Evolutionary conservation across 1,284 basidiomycete species (phyloP), one percentile per base, ranked within the genome.

Genomic region (Apiotrichum sp.): DNA sequence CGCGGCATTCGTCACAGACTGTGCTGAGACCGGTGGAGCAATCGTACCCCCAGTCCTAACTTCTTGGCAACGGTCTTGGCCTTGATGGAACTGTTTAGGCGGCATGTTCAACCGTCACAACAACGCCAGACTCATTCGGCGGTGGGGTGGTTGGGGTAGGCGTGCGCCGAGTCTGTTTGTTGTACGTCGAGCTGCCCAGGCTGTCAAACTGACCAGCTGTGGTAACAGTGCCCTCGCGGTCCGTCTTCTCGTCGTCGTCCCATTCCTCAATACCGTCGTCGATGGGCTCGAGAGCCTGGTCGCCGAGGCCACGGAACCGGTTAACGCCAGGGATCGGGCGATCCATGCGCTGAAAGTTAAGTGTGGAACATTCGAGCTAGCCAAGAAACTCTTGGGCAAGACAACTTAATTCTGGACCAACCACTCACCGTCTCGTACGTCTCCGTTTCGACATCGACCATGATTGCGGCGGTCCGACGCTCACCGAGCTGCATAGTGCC

Each of bases 391-490:
- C 22, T 22, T 13, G 13, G 40, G 41, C 29, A 43, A 10, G 2
- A n/a, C 6, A 22, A 22, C 22, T 22, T 22, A 22, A 22, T 22
- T 22, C 22, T 22, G 22, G 22, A 22, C 22, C 22, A 22, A 22
- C 16, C 4, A 29, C 48, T 49, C 14, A 41, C 39, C 7, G 39
- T 49, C 58, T 57, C 58, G 41, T 53, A 61, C 44, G 47, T 50
- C 47, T 61, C 59, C 4, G 59, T 61, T 40, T 57, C 31, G 47
- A 61, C 53, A 36, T 57, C 50, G 41, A 71, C 65, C 16, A 61
- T 57, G 41, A 70, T 59, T 14, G 48, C 35, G 14, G 14, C 40
- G 31, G 48, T 16, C 10, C 13, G 29, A 6, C 39, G 29, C 35
- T 41, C 31, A n/a, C 32, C 32, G 34, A 3, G 29, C 40, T 41